Percentiles rank a stretch among this genome's conserved stretches.
These are phyloP conservation scores for Ogataea nakhonphanomensis DNA, from an alignment of 805 yeast genomes.

Conservation along the genomic window DNA sequence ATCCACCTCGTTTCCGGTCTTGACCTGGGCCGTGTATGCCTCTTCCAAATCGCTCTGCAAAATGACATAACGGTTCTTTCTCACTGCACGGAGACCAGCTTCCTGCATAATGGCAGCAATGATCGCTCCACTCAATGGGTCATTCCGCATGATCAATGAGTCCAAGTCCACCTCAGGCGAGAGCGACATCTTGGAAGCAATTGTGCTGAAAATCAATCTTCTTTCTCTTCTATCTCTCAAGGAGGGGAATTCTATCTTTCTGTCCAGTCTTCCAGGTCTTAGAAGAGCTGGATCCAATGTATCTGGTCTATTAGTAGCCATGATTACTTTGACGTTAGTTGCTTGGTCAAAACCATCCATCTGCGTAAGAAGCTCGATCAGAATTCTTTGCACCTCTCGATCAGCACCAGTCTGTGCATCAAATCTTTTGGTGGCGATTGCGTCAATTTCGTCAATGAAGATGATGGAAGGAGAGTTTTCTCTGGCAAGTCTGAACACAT, in stretches of 20 bases:
- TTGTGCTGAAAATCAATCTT: slow-evolving; percentile 90
- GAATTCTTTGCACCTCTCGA: slow-evolving; percentile 97
- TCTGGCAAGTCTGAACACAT: slow-evolving; percentile 93
- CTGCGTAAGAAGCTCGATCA: slow-evolving; percentile 92
- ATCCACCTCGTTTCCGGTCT: slow-evolving; percentile 91
- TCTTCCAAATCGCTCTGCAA: slow-evolving; percentile 95
- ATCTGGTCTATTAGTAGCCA: slow-evolving; percentile 99
- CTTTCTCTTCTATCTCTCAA: slow-evolving; percentile 97
- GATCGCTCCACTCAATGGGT: slow-evolving; percentile 94
- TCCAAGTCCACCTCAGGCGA: slow-evolving; percentile 98
- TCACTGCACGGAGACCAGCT: slow-evolving; percentile 97
- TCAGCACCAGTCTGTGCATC: slow-evolving; percentile 99
- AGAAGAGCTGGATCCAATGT: slow-evolving; percentile 96
- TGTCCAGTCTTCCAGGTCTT: slow-evolving; percentile 97
- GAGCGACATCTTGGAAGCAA: slow-evolving; percentile 95
- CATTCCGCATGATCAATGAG: slow-evolving; percentile 90
- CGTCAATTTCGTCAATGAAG: slow-evolving; percentile 97
- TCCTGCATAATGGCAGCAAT: slow-evolving; percentile 99
- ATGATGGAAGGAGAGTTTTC: slow-evolving; percentile 97
- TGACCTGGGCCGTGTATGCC: slow-evolving; percentile 95
- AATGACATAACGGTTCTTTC: slow-evolving; percentile 96
- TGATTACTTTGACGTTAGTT: slow-evolving; percentile 92
- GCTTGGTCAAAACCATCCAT: slow-evolving; percentile 99
- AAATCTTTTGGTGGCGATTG: slow-evolving; percentile 97
- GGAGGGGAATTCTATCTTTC: slow-evolving; percentile 96